Base-by-base conservation (phyloP, 1,284 basidiomycete genomes). In the Ceratorhiza oryzae-sativae region DNA sequence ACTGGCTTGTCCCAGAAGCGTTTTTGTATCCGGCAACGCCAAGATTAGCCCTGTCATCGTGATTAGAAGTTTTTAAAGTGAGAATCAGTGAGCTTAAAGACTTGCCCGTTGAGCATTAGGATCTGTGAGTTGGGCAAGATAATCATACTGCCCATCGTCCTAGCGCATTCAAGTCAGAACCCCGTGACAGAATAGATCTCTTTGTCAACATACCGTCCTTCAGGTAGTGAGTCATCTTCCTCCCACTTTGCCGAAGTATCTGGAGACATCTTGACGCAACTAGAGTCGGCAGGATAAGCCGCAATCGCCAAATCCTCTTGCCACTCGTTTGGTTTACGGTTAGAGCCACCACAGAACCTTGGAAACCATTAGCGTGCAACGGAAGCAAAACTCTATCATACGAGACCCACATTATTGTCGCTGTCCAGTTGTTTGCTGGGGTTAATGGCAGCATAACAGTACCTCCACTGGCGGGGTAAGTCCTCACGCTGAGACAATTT, bases 391-490 rank as follows among this genome's bases (percentile, higher is more conserved):
- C n/a, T 8, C n/a, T n/a, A n/a, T n/a, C n/a, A 1, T 39, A 6
- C 20, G 53, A 30, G 20, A 41, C 65, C 32, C 32, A 68, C 65
- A 68, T 42, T 10, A 97, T 81, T 0, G 93, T 93, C 1, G 91
- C 91, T 0, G 85, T 87, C 83, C 91, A 97, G 81, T 93, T 90
- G 84, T 97, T 97, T 65, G 85, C 88, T 1, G 93, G 92, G 0
- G 93, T 95, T 48, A 97, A 84, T 1, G 95, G 95, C 8, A 96
- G 83, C 93, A 97, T 95, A 60, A 91, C 92, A 0, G 87, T 88
- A 9, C 91, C 95, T 68, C 90, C 95, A 0, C 94, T 96, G 0
- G 92, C 95, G 41, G 95, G 95, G 82, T 97, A 98, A 42, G 96
- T 93, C 71, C 94, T 90, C 49, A 88, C 85, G n/a, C 48, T 60